Base-by-base conservation (phyloP, 805 yeast species). In the Monosporozyma yasuniensis region DNA sequence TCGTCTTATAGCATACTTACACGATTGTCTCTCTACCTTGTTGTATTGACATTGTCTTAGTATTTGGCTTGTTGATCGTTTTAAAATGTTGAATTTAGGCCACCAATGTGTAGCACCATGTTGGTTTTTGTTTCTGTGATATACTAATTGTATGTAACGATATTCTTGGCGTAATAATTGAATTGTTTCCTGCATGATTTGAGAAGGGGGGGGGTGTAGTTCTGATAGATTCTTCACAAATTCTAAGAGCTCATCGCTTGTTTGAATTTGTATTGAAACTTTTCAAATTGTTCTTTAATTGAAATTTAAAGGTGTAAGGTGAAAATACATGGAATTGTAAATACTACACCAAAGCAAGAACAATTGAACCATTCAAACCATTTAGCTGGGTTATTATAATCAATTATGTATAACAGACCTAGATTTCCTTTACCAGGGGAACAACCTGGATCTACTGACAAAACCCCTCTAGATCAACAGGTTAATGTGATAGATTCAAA, bases 101-200 rank as follows among this genome's bases (percentile, higher is more conserved):
- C 96, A 89, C 96, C 96, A 89, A 8, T 61, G 59, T 28, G 87
- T 76, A 7, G 74, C 75, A 3, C 81, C 70, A 60, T 87, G 96
- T 63, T 89, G 96, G 63, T 87, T 87, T 47, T 74, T 72, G 65
- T 82, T 84, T 54, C 95, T 71, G 58, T 83, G 87, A 60, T 83
- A 80, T 3, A 87, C 54, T 38, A 87, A 65, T 54, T 79, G 84
- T 3, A 87, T 63, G 3, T 86, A 58, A 22, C 76, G 74, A 47
- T 67, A 77, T 65, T 89, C 96, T 44, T 64, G 70, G 37, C n/a
- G 28, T 34, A 47, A 11, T 2, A 21, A 27, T 8, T 28, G 25
- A 16, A 42, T 16, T 21, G 32, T 4, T 3, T n/a, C 10, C 28
- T 45, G 4, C 42, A 39, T 39, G 10, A 7, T 14, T 32, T 12